These are phyloP conservation scores for Nyssa sinensis DNA, from an alignment of 148 eudicot genomes.

Conservation along the genomic window DNA sequence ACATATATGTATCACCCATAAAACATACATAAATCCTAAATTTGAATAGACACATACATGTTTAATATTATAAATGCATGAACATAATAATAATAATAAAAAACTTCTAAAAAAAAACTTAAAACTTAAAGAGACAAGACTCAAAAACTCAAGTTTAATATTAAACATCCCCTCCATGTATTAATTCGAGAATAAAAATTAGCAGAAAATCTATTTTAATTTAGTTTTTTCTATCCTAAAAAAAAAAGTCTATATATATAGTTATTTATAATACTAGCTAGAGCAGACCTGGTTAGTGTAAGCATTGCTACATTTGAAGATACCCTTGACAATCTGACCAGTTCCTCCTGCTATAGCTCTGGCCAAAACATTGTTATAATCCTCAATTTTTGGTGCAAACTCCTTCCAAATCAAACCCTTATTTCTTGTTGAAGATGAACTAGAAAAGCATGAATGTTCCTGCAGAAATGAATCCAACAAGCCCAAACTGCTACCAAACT, in stretches of 20 bases:
- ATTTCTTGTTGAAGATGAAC: slow-evolving; percentile 27
- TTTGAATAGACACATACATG: too few relatives aligned
- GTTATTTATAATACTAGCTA: too few relatives aligned
- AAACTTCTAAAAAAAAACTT: not conserved
- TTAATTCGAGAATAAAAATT: not conserved
- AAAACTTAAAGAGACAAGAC: too few relatives aligned
- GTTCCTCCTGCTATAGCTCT: slow-evolving; percentile 92
- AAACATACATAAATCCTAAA: too few relatives aligned
- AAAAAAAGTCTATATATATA: not conserved
- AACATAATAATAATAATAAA: too few relatives aligned
- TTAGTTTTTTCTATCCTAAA: not conserved
- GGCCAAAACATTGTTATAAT: slow-evolving; percentile 75
- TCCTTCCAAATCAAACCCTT: slow-evolving; percentile 75
- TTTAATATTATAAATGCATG: too few relatives aligned
- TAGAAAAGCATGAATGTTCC: slow-evolving; percentile 66
- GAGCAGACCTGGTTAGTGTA: slow-evolving; percentile 70
- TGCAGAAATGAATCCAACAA: slow-evolving; percentile 59
- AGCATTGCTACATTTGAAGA: slow-evolving; percentile 83
- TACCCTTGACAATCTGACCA: slow-evolving; percentile 87
- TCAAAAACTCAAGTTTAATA: too few relatives aligned
- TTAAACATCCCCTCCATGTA: too few relatives aligned
- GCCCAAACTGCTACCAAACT: slow-evolving; percentile 32
- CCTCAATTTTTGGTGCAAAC: slow-evolving; percentile 73
- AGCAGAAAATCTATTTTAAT: not conserved
- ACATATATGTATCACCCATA: too few relatives aligned